phyloP scores from a whole-genome alignment of 2,329 filamentous ascomycete species.

The Aplosporella prunicola region DNA sequence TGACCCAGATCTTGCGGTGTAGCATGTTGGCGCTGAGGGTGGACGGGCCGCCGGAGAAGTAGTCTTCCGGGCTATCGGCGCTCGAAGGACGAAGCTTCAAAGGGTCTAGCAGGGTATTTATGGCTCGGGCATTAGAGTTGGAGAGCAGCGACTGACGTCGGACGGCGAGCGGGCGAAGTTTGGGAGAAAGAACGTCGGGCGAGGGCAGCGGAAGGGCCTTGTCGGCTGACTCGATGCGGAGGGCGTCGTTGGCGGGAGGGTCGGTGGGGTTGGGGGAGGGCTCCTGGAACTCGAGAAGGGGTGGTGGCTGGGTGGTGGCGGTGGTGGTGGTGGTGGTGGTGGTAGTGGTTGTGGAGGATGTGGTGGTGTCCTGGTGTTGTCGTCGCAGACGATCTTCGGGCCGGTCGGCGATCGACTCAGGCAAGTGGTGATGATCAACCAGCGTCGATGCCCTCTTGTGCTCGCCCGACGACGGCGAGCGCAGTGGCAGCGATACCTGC shows the following conservation, averaged over 20 bases:
- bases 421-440: no score
- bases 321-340: slow-evolving; percentile 12
- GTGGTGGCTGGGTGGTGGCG: slow-evolving; percentile 13
- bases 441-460: no score
- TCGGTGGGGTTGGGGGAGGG: slow-evolving; percentile 24
- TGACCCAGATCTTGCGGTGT: slow-evolving; percentile 88
- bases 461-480: no score
- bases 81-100: slow-evolving; percentile 17
- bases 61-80: slow-evolving; percentile 26
- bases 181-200: slow-evolving; percentile 7
- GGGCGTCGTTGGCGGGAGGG: not conserved
- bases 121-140: slow-evolving; percentile 33
- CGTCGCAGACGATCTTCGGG: no score
- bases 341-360: slow-evolving; percentile 10
- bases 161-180: slow-evolving; percentile 7
- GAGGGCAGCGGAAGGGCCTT: slow-evolving; percentile 9
- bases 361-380: no score
- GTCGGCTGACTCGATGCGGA: slow-evolving; percentile 8
- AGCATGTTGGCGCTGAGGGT: slow-evolving; percentile 26
- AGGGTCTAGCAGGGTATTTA: slow-evolving; percentile 45
- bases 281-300: slow-evolving; percentile 23
- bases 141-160: slow-evolving; percentile 31
- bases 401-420: slow-evolving; percentile 12
- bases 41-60: slow-evolving; percentile 29
- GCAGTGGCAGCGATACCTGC: no score